phyloP scores from a whole-genome alignment of 208 protist genomes.

The Phytomonas sp. region DNA sequence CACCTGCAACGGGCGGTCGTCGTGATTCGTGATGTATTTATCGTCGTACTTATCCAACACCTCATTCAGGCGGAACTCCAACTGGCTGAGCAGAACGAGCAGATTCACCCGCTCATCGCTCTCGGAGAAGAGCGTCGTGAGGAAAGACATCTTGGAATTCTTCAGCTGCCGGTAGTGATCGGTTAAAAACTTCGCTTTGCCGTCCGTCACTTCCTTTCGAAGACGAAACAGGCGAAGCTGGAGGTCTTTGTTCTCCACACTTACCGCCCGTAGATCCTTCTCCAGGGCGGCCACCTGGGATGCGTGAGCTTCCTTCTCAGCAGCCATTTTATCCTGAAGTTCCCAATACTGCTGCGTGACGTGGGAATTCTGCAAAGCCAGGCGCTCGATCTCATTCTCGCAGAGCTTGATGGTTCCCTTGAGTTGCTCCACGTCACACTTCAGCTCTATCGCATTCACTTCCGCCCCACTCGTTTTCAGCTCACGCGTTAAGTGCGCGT shows the following conservation, averaged over 20 bases:
- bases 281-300: conserved; percentile 25
- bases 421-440: conserved; percentile 36
- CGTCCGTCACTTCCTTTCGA: conserved; percentile 67
- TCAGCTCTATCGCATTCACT: conserved; percentile 40
- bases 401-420: conserved; percentile 43
- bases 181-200: conserved; percentile 43
- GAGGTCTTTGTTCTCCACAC: conserved; percentile 84
- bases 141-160: conserved; percentile 58
- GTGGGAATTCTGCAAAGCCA: conserved; percentile 61
- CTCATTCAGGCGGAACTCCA: conserved; percentile 82
- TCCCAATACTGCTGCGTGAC: conserved; percentile 39
- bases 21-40: conserved; percentile 44
- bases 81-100: conserved; percentile 70
- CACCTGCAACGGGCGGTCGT: conserved; percentile 13
- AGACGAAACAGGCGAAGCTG: conserved; percentile 80
- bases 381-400: conserved; percentile 57
- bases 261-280: conserved; percentile 47
- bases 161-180: conserved; percentile 73
- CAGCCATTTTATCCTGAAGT: conserved; percentile 27
- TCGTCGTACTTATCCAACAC: conserved; percentile 73
- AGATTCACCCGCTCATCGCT: conserved; percentile 71
- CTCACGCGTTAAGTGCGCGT: conserved; percentile 42
- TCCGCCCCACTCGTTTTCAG: conserved; percentile 44
- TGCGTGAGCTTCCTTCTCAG: conserved; percentile 15
- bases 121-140: conserved; percentile 68